These are phyloP conservation scores for Lobosporangium transversale DNA, from an alignment of 192 early-diverging fungal genomes.

Conservation along the genomic window DNA sequence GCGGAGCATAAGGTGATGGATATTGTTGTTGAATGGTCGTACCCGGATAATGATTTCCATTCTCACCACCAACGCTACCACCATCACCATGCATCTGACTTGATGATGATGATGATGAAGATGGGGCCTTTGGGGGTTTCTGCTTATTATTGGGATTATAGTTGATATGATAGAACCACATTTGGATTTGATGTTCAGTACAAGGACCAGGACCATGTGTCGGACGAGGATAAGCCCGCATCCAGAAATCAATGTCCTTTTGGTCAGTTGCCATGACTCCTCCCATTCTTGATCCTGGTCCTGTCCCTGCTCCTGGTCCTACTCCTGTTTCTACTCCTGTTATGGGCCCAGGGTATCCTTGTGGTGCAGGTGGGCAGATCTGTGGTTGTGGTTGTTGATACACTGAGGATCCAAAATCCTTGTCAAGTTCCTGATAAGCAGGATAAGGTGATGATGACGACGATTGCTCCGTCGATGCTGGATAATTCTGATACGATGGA, in stretches of 20 bases:
- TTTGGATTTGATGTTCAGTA: constrained; percentile 11
- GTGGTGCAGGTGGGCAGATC: background rate
- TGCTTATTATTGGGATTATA: constrained; percentile 28
- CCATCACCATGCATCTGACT: no score
- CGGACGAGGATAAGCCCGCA: constrained; percentile 28
- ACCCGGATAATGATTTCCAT: constrained; percentile 9
- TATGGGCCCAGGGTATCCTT: background rate
- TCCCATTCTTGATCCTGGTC: background rate
- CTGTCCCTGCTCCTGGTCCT: background rate
- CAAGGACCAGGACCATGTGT: background rate
- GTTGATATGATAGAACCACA: constrained; percentile 34
- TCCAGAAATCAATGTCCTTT: constrained; percentile 27
- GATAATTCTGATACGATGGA: background rate
- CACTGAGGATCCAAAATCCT: background rate
- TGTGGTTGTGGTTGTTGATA: constrained; percentile 3
- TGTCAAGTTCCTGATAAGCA: background rate
- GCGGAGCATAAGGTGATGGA: constrained; percentile 2
- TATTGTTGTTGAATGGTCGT: constrained; percentile 2
- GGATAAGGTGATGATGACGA: no score
- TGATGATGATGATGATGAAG: background rate
- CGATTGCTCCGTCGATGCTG: no score
- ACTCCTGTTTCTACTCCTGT: background rate
- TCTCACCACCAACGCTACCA: background rate
- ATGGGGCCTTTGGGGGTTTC: constrained; percentile 4
- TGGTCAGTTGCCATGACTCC: background rate